A percentile compares a stretch with the other conserved stretches of the same genome.
Evolutionary conservation across 129 eudicot genomes (phyloP).

Genomic region (Saussurea involucrata): DNA sequence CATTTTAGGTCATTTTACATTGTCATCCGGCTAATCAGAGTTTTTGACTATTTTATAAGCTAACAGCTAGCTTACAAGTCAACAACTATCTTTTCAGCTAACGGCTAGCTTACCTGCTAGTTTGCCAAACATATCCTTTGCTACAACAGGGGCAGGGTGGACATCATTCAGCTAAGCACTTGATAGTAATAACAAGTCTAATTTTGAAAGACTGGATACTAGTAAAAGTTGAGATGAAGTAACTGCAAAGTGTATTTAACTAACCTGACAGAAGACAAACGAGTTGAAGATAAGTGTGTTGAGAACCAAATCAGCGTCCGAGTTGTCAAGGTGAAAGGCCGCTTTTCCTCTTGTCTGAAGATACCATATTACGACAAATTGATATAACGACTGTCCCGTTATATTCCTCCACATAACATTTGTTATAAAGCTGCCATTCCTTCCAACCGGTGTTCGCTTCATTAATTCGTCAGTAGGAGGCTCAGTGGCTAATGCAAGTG

Average conservation of each 20-base stretch:
- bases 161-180: background rate
- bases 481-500: conserved; percentile 94
- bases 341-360: conserved; percentile 70
- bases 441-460: conserved; percentile 84
- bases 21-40: background rate
- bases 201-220: background rate
- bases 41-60: background rate
- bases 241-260: background rate
- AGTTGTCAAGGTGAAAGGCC: conserved; percentile 49
- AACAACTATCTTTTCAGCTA: too few relatives aligned
- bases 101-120: background rate
- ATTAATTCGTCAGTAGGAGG: conserved; percentile 92
- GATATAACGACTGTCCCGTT: conserved; percentile 77
- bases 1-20: background rate
- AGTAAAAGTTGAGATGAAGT: background rate
- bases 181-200: background rate
- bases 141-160: background rate
- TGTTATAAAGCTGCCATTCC: conserved; percentile 87
- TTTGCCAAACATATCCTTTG: background rate
- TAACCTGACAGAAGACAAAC: conserved; percentile 92
- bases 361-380: conserved; percentile 77
- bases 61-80: too few relatives aligned
- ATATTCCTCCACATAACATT: conserved; percentile 98
- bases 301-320: conserved; percentile 62
- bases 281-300: conserved; percentile 90